phyloP scores from a whole-genome alignment of 106 monocot species.

The Platanthera zijinensis region DNA sequence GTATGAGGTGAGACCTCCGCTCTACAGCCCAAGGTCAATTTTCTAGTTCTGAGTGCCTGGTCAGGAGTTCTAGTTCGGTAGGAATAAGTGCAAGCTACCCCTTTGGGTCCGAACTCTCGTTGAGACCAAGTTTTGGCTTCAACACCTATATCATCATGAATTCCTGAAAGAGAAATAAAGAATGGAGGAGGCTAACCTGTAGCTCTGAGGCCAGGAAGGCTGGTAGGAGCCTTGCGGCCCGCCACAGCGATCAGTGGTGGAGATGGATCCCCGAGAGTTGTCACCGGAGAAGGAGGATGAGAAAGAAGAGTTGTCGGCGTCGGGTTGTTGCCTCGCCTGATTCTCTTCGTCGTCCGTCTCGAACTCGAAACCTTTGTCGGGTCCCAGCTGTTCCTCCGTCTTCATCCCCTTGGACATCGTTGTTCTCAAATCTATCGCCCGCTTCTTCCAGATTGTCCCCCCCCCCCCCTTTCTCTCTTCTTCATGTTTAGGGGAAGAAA shows the following conservation, averaged over 20 bases:
- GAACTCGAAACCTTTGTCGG: constrained; percentile 19
- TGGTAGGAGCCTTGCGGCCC: constrained; percentile 11
- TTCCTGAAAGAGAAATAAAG: not conserved
- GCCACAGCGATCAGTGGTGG: not conserved
- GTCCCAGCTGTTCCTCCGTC: constrained; percentile 27
- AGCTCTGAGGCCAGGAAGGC: constrained; percentile 36
- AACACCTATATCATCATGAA: too few species aligned
- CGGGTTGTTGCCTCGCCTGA: constrained; percentile 6
- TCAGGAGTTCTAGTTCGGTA: too few species aligned
- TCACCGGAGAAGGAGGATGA: not conserved
- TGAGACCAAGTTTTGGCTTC: too few species aligned
- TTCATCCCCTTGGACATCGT: constrained; percentile 9
- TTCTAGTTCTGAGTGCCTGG: too few species aligned
- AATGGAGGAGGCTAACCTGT: constrained; percentile 12
- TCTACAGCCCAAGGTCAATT: too few species aligned
- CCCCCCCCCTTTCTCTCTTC: not conserved
- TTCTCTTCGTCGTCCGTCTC: constrained; percentile 40
- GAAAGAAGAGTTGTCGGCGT: not conserved
- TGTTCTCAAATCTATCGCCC: not conserved
- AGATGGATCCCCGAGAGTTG: not conserved
- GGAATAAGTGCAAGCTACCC: too few species aligned
- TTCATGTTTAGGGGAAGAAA: not conserved
- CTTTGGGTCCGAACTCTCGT: too few species aligned
- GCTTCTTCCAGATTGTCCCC: not conserved
- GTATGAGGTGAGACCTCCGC: too few species aligned